A percentile compares a stretch with the other conserved stretches of the same genome.
Evolutionary conservation across 208 protist species (phyloP).

Genomic region (Trypanosoma congolense): DNA sequence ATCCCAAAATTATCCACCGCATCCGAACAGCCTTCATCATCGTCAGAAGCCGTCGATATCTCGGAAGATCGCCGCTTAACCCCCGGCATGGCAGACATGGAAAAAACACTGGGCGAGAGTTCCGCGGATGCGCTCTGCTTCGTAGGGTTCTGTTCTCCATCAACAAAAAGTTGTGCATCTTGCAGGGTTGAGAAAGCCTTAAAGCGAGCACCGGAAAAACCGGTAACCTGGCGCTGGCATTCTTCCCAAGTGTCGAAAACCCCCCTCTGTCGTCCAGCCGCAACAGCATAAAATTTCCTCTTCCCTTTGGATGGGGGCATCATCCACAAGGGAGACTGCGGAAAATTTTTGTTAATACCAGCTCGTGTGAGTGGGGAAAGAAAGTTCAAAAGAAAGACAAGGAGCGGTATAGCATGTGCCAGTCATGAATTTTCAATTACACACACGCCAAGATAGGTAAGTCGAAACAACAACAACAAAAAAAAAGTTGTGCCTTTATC

Average conservation of each 20-base stretch:
- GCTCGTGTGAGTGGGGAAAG: background rate
- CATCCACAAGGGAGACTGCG: background rate
- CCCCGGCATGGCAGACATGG: background rate
- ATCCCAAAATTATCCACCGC: background rate
- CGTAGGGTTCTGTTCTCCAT: background rate
- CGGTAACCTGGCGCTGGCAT: constrained; percentile 60
- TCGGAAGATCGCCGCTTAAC: constrained; percentile 3
- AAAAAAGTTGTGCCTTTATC: too few species aligned
- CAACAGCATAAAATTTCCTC: constrained; percentile 75
- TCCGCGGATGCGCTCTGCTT: background rate
- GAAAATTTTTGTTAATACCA: background rate
- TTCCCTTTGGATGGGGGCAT: background rate
- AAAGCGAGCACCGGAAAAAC: constrained; percentile 53
- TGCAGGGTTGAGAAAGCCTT: constrained; percentile 62
- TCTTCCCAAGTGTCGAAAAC: constrained; percentile 78
- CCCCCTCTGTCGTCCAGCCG: constrained; percentile 44
- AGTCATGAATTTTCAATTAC: too few species aligned
- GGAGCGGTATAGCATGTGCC: too few species aligned
- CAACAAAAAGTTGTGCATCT: constrained; percentile 54
- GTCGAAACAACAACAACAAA: too few species aligned
- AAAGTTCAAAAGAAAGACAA: background rate
- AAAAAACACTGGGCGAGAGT: background rate
- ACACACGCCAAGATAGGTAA: too few species aligned
- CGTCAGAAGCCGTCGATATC: background rate
- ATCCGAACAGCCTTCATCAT: too few species aligned